Evolutionary conservation across 192 early-diverging fungal species (phyloP), one percentile per base, ranked within the genome.

Genomic region (Pilaira anomala): DNA sequence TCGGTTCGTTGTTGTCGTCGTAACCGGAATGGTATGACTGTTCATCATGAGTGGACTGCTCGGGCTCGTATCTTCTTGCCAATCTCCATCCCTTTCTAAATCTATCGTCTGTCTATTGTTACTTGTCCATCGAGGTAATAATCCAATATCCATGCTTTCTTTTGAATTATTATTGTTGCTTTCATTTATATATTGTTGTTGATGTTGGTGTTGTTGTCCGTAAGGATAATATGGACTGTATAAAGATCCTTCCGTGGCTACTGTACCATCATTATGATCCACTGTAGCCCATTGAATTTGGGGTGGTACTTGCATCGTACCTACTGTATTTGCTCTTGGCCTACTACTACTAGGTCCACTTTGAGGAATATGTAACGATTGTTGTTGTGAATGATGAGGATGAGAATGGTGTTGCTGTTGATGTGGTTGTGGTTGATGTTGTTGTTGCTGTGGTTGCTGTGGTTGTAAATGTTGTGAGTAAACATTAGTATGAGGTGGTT

Each of bases 261-360:
- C 67, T 21, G 11, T 19, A 9, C 21, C 42, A 55, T 30, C 51
- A 14, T 25, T 55, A 60, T 57, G 56, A 24, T 67, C 50, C 3
- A 54, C 55, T 4, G 69, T 62, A 1, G 62, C 71, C 60, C 62
- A 41, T 49, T 74, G 76, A 12, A 70, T 57, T 24, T 68, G 75
- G 7, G 67, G 71, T 53, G 74, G 67, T 22, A 68, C 53, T 36
- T 75, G 72, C 36, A 74, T 60, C 19, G 69, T 74, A 22, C 76
- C 76, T 28, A 78, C 65, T 29, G 76, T 78, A 40, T 71, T 78
- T 30, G 76, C 72, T n/a, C 76, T 65, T 19, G 76, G 76, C 16
- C 76, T 63, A 28, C 45, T 56, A 39, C 73, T 55, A 25, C 36
- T 42, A 41, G 46, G 24, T 18, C 12, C 36, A 61, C 39, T 54